Percentiles rank a stretch among this genome's conserved stretches.
These are phyloP conservation scores for Nemania sp. DNA, from an alignment of 2,329 filamentous ascomycete species.

Conservation along the genomic window DNA sequence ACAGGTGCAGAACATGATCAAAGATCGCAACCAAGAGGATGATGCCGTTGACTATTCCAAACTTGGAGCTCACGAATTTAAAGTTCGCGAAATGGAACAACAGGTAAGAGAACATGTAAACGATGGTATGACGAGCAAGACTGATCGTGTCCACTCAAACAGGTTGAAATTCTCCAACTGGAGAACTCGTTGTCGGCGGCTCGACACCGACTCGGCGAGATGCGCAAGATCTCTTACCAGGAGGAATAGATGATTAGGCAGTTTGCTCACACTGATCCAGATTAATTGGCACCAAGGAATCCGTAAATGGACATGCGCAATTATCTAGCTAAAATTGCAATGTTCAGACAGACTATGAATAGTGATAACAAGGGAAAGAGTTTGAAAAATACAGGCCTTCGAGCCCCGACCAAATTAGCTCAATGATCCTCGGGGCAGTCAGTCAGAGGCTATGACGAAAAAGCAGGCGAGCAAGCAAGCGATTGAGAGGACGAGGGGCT, in stretches of 20 bases:
- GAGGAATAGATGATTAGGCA: slow-evolving; percentile 60
- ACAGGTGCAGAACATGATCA: slow-evolving; percentile 94
- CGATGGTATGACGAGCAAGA: slow-evolving; percentile 1
- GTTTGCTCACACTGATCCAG: background rate
- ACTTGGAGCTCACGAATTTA: slow-evolving; percentile 93
- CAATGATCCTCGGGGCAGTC: background rate
- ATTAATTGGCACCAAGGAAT: too few species aligned
- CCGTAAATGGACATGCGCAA: background rate
- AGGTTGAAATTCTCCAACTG: slow-evolving; percentile 97
- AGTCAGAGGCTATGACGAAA: background rate
- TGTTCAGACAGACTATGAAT: background rate
- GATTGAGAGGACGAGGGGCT: background rate
- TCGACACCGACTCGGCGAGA: slow-evolving; percentile 85
- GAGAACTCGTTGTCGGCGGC: slow-evolving; percentile 84
- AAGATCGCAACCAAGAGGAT: slow-evolving; percentile 79
- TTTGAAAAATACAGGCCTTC: background rate
- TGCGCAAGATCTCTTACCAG: slow-evolving; percentile 96
- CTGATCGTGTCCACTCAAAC: slow-evolving; percentile 30
- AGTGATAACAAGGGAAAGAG: background rate
- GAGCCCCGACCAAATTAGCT: background rate
- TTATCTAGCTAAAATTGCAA: background rate
- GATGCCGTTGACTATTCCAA: slow-evolving; percentile 86
- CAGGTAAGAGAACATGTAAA: slow-evolving; percentile 66
- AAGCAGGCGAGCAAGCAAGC: background rate
- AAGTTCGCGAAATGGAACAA: slow-evolving; percentile 98